These are phyloP conservation scores for Isoetes engelmannii DNA, from an alignment of 83 land plant genomes.

Conservation along the genomic window DNA sequence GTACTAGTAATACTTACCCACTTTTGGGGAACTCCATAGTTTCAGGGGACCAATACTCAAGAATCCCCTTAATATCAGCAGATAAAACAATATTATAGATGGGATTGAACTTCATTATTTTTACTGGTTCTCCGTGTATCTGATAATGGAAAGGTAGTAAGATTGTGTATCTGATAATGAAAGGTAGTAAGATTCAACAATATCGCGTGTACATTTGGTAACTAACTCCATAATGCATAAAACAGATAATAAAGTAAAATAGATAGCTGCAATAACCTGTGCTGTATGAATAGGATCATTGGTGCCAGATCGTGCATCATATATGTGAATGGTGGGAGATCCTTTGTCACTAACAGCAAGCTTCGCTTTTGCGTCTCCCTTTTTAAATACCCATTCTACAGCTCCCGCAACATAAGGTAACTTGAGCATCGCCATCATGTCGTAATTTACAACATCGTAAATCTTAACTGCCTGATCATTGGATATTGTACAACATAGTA, in stretches of 20 bases:
- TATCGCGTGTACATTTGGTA: too few relatives aligned
- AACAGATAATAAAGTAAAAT: too few relatives aligned
- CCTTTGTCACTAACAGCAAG: slow-evolving; percentile 80
- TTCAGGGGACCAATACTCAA: slow-evolving; percentile 87
- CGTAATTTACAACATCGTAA: slow-evolving; percentile 97
- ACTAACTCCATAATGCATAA: too few relatives aligned
- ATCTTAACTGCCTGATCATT: slow-evolving; percentile 76
- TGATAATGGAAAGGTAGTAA: slow-evolving; percentile 16
- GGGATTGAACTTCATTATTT: slow-evolving; percentile 75
- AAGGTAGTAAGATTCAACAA: too few relatives aligned
- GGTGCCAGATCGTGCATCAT: slow-evolving; percentile 85
- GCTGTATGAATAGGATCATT: slow-evolving; percentile 70
- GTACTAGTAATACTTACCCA: slow-evolving; percentile 34
- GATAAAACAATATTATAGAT: slow-evolving; percentile 67
- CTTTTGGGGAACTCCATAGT: slow-evolving; percentile 68
- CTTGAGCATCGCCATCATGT: slow-evolving; percentile 97
- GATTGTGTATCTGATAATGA: slow-evolving; percentile 46
- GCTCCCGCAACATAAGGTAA: slow-evolving; percentile 74
- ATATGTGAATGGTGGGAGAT: slow-evolving; percentile 67
- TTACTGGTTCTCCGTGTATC: slow-evolving; percentile 67
- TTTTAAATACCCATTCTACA: slow-evolving; percentile 90
- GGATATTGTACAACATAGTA: slow-evolving; percentile 96
- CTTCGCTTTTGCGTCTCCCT: slow-evolving; percentile 89
- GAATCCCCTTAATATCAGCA: slow-evolving; percentile 68
- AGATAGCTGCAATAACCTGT: slow-evolving; percentile 38